Conservation (phyloP, 192 early-diverging fungal genomes). For the Obelidium mucronatum region DNA sequence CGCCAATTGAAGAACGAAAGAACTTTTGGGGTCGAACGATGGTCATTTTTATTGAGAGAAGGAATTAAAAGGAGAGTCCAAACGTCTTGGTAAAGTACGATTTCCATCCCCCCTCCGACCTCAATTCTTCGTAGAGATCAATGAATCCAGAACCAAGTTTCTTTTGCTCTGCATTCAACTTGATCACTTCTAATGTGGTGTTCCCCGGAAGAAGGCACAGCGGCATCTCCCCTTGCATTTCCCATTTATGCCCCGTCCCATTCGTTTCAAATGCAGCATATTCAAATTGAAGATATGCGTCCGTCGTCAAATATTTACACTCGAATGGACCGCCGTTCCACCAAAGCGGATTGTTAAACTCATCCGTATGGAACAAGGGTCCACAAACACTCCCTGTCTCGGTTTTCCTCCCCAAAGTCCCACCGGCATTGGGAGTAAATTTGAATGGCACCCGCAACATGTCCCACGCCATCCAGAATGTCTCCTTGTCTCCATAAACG, state of each 20-base stretch:
- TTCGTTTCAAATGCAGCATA: slow-evolving; percentile 27
- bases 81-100: slow-evolving; percentile 19
- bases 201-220: slow-evolving; percentile 7
- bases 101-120: slow-evolving; percentile 8
- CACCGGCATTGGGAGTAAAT: slow-evolving; percentile 62
- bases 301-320: slow-evolving; percentile 36
- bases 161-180: not conserved
- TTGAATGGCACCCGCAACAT: slow-evolving; percentile 63
- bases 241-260: not conserved
- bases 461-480: slow-evolving; percentile 61
- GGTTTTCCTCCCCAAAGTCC: slow-evolving; percentile 56
- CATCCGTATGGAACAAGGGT: slow-evolving; percentile 36
- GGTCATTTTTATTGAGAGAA: not conserved
- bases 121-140: slow-evolving; percentile 12
- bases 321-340: slow-evolving; percentile 46
- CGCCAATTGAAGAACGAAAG: slow-evolving; percentile 20
- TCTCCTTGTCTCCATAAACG: slow-evolving; percentile 27
- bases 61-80: not conserved
- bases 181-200: not conserved
- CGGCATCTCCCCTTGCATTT: slow-evolving; percentile 3
- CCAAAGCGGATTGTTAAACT: slow-evolving; percentile 32
- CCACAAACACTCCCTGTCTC: slow-evolving; percentile 29
- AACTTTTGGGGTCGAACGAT: slow-evolving; percentile 28
- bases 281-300: slow-evolving; percentile 10
- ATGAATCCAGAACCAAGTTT: not conserved